Percentiles rank a stretch among this genome's conserved stretches.
Evolutionary conservation across 2,329 filamentous ascomycete species (phyloP).

Genomic region (Phyllosticta paracitricarpa): DNA sequence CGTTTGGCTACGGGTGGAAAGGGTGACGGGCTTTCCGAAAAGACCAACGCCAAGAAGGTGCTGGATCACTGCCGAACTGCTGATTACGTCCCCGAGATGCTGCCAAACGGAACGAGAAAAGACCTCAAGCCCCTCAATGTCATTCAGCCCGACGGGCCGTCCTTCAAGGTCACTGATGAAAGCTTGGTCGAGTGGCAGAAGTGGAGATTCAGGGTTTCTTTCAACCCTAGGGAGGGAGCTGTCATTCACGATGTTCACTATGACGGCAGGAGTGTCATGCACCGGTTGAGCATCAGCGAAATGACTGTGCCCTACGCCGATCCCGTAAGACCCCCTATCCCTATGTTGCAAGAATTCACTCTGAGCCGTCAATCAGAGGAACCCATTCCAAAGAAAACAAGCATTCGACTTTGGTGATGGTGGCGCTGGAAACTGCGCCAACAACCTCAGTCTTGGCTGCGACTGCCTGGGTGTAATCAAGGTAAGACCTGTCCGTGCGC

Average conservation of each 20-base stretch:
- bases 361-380: constrained; percentile 29
- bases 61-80: constrained; percentile 40
- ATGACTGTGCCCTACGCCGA: constrained; percentile 37
- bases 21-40: constrained; percentile 25
- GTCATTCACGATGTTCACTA: constrained; percentile 62
- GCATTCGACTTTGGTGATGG: constrained; percentile 65
- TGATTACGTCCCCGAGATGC: constrained; percentile 40
- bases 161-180: constrained; percentile 46
- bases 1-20: constrained; percentile 29
- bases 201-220: constrained; percentile 32
- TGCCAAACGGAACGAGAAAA: constrained; percentile 27
- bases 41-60: constrained; percentile 28
- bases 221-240: constrained; percentile 45
- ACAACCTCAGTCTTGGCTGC: constrained; percentile 51
- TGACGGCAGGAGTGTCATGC: constrained; percentile 54
- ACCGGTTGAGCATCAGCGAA: constrained; percentile 57
- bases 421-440: constrained; percentile 56
- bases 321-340: background rate
- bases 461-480: constrained; percentile 56
- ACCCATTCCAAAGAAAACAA: constrained; percentile 58
- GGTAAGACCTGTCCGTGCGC: constrained; percentile 4
- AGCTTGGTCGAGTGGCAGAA: constrained; percentile 38
- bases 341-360: background rate
- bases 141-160: constrained; percentile 58
- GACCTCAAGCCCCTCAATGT: constrained; percentile 60